Base-by-base conservation (phyloP, 805 yeast genomes). In the Vanderwaltozyma yarrowii region DNA sequence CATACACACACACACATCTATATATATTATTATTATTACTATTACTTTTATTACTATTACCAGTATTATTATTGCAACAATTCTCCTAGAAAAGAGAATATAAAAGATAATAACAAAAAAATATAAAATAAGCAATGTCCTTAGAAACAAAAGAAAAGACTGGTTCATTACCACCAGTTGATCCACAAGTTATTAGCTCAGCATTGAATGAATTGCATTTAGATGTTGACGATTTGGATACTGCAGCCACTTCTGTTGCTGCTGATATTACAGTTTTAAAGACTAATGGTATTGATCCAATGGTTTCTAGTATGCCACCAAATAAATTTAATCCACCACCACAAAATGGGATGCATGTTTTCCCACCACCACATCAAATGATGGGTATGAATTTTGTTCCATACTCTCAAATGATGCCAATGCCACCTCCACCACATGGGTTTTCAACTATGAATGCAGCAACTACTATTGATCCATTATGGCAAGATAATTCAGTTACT, bases 381-480 rank as follows among this genome's bases (percentile, higher is more conserved):
- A 49, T 56, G 50, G 49, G 49, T 18, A 54, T 56, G 59, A 56
- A 56, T 20, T 57, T 54, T 37, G 46, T 54, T 30, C 59, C 58
- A 19, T 57, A 52, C 31, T 49, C 56, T 7, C 61, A 54, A 38
- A 52, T 57, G 61, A 52, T 57, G 51, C 60, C 47, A 27, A 44
- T 57, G 34, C 56, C 51, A 15, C 62, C 52, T 2, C n/a, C 36
- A 35, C 26, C 37, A 26, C 19, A 25, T 36, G 32, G 36, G 13
- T 45, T 46, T 31, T 41, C 43, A 16, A 17, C 6, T 13, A 11
- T 36, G 13, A 39, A 40, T 25, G 39, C 42, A 23, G 20, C 40
- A 5, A 27, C 32, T 8, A 32, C 35, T 16, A 30, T 40, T 23
- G 51, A 45, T 21, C 49, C 52, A n/a, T 33, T 47, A 9, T 52